Evolutionary conservation across 108 stramenopile species (phyloP).

Genomic region (Schizochytrium sp.): DNA sequence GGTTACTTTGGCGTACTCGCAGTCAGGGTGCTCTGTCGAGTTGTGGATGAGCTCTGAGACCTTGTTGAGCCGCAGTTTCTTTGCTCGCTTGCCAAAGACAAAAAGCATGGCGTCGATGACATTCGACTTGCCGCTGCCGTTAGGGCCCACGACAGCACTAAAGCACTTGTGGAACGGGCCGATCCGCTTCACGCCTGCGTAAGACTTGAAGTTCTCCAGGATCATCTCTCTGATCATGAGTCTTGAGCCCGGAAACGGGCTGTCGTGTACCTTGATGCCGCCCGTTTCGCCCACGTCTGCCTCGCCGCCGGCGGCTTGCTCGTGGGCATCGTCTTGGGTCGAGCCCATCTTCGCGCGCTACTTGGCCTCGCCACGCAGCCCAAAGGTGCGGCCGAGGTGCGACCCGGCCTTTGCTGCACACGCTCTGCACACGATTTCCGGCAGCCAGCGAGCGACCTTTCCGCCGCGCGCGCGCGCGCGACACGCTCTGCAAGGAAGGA

Average conservation of each 20-base stretch:
- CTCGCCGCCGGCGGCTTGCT: no score
- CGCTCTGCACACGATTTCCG: no score
- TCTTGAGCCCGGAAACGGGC: conserved; percentile 12
- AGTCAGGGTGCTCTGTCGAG: conserved; percentile 55
- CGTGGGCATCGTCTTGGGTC: no score
- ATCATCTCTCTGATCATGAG: conserved; percentile 38
- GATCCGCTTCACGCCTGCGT: conserved; percentile 72
- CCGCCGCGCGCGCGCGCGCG: no score
- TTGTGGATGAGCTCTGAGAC: conserved; percentile 90
- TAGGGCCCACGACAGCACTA: conserved; percentile 85
- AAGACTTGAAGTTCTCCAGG: conserved; percentile 95
- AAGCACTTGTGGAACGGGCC: conserved; percentile 74
- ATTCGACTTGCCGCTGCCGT: conserved; percentile 93
- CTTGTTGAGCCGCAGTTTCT: conserved; percentile 90
- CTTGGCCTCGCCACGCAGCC: no score
- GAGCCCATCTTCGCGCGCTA: no score
- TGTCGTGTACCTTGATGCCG: not conserved
- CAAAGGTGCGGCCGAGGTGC: no score
- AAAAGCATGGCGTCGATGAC: conserved; percentile 99
- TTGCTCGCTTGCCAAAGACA: conserved; percentile 96
- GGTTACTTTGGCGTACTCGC: conserved; percentile 70
- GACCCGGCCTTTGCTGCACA: no score
- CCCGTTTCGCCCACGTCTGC: no score
- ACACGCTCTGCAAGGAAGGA: no score
- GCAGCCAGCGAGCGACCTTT: no score